Base-by-base conservation (phyloP, 2,329 filamentous ascomycete species). In the Epichloe sp. region DNA sequence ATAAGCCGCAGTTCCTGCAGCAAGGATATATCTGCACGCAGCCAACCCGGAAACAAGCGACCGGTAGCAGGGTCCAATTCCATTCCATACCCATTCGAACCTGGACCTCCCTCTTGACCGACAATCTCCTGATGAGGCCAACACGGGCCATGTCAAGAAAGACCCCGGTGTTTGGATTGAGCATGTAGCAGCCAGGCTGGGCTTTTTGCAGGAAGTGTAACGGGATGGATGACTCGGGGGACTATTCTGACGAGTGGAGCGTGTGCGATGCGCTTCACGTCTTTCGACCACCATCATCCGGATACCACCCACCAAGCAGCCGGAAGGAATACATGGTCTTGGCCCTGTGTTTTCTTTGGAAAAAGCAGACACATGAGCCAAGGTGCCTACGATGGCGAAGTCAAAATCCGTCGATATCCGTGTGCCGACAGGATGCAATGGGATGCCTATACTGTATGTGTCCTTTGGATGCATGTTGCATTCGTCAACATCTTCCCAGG, bases 21-120 rank as follows among this genome's bases (percentile, higher is more conserved):
- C 44, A 44, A 49, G 44, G 48, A 44, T 48, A 31, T 19, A 14
- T 45, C 34, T 36, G 21, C n/a, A 5, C 41, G 23, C 43, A 45
- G 47, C 51, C 51, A 52, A 52, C 51, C 48, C 26, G 48, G 51
- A 41, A 31, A 36, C 21, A 36, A 34, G 48, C 48, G 40, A 38
- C 44, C n/a, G 51, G 34, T 42, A 21, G 14, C 26, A 34, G 26
- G 47, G 38, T 14, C 12, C 47, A 43, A 37, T 35, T 4, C 8
- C 26, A 10, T 4, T 34, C 19, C 5, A 43, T 34, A n/a, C 14
- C 26, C 4, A 8, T 21, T 42, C 40, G n/a, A 11, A 42, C 40
- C 5, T 23, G 7, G 19, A 43, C 19, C 19, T 43, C 14, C 3
- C 37, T 6, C 37, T 38, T n/a, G 37, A 38, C 8, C 31, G 31